Base-by-base conservation (phyloP, 768 basidiomycete species). In the Kwoniella dejecticola region DNA sequence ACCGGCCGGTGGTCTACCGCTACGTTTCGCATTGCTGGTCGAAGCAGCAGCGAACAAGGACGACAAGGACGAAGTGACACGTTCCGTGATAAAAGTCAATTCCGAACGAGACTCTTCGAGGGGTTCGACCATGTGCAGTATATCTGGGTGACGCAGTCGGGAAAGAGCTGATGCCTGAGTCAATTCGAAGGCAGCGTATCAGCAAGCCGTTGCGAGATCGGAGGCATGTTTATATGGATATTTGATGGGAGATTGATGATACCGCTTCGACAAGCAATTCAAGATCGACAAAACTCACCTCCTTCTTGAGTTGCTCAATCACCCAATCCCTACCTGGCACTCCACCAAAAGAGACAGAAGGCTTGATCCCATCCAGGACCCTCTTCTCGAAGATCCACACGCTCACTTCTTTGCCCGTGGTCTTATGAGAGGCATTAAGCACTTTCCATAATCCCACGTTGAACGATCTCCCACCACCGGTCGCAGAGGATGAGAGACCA, bases 81-180 rank as follows among this genome's bases (percentile, higher is more conserved):
- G 88, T 74, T 99, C 96, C 0, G 96, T 96, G 7, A 94, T 95
- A 72, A 97, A 98, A 40, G 88, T 86, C 40, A 98, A 82, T 69
- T 95, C 90, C 36, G 82, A 88, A 57, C 95, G 83, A 0, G 93
- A 89, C 79, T 99, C 95, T 75, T 97, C 93, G 46, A 96, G 81
- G 24, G 96, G 95, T 79, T 99, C 96, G 27, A 95, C 93, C 88
- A 97, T 90, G 81, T 98, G 95, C 60, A 99, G 83, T 50, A 99
- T 86, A 63, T 89, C 94, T 3, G 96, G 96, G 80, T 98, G 95
- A 30, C 96, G 84, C 44, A 98, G 81, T 66, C 88, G 85, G 26
- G 90, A 86, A 19, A 97, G 81, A 2, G 92, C 88, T 62, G 88
- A 85, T 3, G 89, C 90, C 94, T 74, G 31, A 7, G 7, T 36